Percentiles rank a stretch among this genome's conserved stretches.
phyloP scores from a whole-genome alignment of 129 eudicot genomes.

The Ambrosia artemisiifolia region DNA sequence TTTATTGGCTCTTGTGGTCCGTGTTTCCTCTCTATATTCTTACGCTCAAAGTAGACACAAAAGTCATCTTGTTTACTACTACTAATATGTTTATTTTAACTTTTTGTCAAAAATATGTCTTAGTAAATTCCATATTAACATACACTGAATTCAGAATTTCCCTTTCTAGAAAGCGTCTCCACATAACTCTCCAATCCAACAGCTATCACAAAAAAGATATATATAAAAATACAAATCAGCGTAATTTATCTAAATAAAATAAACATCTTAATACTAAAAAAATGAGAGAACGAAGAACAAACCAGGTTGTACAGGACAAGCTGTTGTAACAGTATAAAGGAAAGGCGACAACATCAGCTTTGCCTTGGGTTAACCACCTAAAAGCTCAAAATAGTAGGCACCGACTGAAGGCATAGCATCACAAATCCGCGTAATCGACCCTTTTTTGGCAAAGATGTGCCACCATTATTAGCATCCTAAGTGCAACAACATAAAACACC shows the following conservation, averaged over 20 bases:
- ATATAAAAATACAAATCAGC: not conserved
- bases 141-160: constrained; percentile 79
- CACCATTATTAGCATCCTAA: too few relatives aligned
- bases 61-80: constrained; percentile 5
- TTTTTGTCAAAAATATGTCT: not conserved
- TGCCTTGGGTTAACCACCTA: too few relatives aligned
- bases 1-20: constrained; percentile 24
- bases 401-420: too few relatives aligned
- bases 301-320: constrained; percentile 80
- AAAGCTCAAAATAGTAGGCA: too few relatives aligned
- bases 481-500: too few relatives aligned
- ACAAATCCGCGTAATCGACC: too few relatives aligned
- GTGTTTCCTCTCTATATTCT: constrained; percentile 23
- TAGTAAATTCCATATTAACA: constrained; percentile 10
- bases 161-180: constrained; percentile 65
- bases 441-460: too few relatives aligned
- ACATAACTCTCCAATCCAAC: constrained; percentile 63
- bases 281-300: constrained; percentile 14
- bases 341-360: too few relatives aligned
- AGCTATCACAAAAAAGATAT: constrained; percentile 46
- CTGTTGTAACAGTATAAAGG: constrained; percentile 49
- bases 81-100: not conserved
- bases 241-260: not conserved
- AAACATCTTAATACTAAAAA: not conserved
- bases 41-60: constrained; percentile 8